Evolutionary conservation across 2,329 filamentous ascomycete species (phyloP), one percentile per base, ranked within the genome.

Genomic region (Pyrenochaeta sp.): DNA sequence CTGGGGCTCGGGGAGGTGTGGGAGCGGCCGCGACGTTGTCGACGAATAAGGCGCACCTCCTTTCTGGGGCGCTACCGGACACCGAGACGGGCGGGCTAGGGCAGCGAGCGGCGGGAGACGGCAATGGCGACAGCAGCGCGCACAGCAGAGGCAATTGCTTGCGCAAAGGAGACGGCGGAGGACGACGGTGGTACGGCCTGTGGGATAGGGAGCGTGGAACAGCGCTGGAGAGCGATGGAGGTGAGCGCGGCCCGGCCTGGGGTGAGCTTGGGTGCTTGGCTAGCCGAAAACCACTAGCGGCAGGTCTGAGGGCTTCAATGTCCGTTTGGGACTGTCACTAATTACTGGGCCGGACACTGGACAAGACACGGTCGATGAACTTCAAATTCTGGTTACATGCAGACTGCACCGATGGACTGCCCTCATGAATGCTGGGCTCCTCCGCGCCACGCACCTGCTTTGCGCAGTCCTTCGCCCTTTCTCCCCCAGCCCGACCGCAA

Each of bases 201-300:
- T 48, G 38, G 23, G 49, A 46, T 44, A n/a, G 45, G 45, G 41
- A 58, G 41, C 48, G 51, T 44, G 42, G 53, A 47, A 54, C 58
- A 48, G 54, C 56, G 56, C 42, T 60, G 60, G 51, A 52, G 58
- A 58, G n/a, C 50, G 51, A 49, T 34, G 43, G 59, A 65, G 63
- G 62, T 68, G 58, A 57, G 53, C 57, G 55, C 57, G 54, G 55
- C 45, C 59, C 51, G 52, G 56, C n/a, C n/a, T n/a, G n/a, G 51
- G 54, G 47, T 41, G 48, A 51, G 55, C 58, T 58, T 58, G 57
- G 58, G 54, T 58, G 45, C 51, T 54, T 58, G 50, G 55, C 51
- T 60, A 66, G 56, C 62, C 65, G 62, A 65, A 57, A 57, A 53
- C 53, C 59, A 55, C 57, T 53, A 50, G 48, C 52, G 53, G 55